Evolutionary conservation across 768 basidiomycete genomes (phyloP).

Genomic region (Pisolithus microcarpus): DNA sequence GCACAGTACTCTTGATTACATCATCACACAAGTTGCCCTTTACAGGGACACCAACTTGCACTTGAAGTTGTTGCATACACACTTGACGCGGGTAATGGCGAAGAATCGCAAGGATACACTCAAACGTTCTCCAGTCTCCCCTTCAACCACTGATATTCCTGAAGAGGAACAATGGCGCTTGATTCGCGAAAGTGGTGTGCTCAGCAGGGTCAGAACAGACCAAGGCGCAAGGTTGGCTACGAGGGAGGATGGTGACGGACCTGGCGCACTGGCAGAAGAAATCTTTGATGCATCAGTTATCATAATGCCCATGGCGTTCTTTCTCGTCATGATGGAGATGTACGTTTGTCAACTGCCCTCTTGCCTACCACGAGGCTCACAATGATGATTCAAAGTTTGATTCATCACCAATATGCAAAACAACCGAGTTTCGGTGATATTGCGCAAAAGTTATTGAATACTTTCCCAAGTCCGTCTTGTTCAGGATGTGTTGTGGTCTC

Average conservation of each 20-base stretch:
- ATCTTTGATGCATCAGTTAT: conserved; percentile 58
- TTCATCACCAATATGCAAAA: conserved; percentile 73
- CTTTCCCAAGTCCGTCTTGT: conserved; percentile 61
- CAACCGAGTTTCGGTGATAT: conserved; percentile 42
- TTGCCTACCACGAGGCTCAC: neutral
- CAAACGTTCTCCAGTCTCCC: conserved; percentile 8
- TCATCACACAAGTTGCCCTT: too few species aligned
- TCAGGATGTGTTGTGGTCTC: neutral
- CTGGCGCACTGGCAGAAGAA: conserved; percentile 51
- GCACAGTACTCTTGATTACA: too few species aligned
- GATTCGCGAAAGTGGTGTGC: conserved; percentile 57
- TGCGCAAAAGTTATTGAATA: conserved; percentile 50
- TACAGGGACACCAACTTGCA: too few species aligned
- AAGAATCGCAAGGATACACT: conserved; percentile 18
- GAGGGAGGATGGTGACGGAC: conserved; percentile 28
- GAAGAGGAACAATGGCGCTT: conserved; percentile 77
- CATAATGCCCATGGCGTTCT: conserved; percentile 67
- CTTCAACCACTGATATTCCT: conserved; percentile 42
- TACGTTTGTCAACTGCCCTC: conserved; percentile 31
- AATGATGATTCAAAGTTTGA: conserved; percentile 40
- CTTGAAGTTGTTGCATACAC: neutral
- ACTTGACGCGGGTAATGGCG: conserved; percentile 17
- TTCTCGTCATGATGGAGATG: conserved; percentile 82
- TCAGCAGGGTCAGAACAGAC: conserved; percentile 31
- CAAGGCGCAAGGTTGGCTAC: conserved; percentile 1